A percentile compares a stretch with the other conserved stretches of the same genome.
These are phyloP conservation scores for Aureoboletus auriporus DNA, from an alignment of 768 basidiomycete species.

Conservation along the genomic window DNA sequence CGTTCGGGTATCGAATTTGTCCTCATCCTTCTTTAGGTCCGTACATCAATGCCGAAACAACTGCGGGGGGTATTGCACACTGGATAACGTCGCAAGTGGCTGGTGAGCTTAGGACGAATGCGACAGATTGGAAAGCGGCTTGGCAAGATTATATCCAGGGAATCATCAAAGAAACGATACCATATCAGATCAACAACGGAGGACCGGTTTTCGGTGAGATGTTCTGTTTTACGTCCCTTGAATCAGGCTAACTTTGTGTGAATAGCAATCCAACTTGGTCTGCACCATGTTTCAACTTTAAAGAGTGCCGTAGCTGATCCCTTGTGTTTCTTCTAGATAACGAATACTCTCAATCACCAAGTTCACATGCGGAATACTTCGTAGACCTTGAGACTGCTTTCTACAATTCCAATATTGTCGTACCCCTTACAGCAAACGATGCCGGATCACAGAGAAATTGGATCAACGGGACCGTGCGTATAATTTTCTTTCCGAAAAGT, in stretches of 20 bases:
- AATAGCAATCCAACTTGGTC: constrained; percentile 56
- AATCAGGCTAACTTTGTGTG: constrained; percentile 1
- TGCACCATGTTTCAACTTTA: constrained; percentile 7
- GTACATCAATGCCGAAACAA: constrained; percentile 78
- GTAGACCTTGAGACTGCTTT: constrained; percentile 55
- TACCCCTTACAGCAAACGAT: constrained; percentile 76
- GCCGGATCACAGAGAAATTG: constrained; percentile 55
- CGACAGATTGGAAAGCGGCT: constrained; percentile 61
- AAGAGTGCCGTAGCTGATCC: background rate
- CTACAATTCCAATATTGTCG: constrained; percentile 51
- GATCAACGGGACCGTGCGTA: constrained; percentile 62
- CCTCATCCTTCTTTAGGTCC: constrained; percentile 19
- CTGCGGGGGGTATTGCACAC: constrained; percentile 66
- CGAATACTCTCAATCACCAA: constrained; percentile 57
- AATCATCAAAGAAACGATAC: constrained; percentile 54
- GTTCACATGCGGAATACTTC: constrained; percentile 53
- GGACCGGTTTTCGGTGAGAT: constrained; percentile 70
- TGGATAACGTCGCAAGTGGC: constrained; percentile 71
- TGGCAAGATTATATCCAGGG: constrained; percentile 72
- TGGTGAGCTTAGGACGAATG: constrained; percentile 64
- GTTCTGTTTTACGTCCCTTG: background rate
- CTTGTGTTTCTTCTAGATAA: constrained; percentile 48
- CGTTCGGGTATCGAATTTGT: background rate
- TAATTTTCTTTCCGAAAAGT: background rate
- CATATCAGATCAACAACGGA: constrained; percentile 66